These are phyloP conservation scores for Chalara sp. DNA, from an alignment of 2,329 filamentous ascomycete species.

Conservation along the genomic window DNA sequence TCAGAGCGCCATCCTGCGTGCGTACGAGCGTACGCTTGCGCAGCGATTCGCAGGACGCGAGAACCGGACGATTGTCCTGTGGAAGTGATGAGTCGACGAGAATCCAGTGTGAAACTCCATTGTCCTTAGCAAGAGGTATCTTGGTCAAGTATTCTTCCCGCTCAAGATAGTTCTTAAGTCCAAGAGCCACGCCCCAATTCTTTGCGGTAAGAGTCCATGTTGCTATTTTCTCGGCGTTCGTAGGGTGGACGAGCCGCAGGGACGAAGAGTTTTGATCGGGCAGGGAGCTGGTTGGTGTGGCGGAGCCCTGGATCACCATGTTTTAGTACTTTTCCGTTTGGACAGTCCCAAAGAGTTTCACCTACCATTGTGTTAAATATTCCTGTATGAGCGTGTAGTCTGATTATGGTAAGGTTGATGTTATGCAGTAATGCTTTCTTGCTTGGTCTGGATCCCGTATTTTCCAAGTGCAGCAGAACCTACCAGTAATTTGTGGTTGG, in stretches of 20 bases:
- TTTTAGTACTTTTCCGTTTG: neutral
- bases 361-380: neutral
- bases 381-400: no score
- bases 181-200: conserved; percentile 53
- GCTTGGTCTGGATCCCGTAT: no score
- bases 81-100: conserved; percentile 41
- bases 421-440: no score
- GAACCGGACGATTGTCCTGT: conserved; percentile 42
- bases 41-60: conserved; percentile 59
- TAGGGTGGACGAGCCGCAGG: conserved; percentile 49
- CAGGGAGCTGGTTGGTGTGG: conserved; percentile 9
- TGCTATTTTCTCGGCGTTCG: conserved; percentile 42
- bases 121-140: conserved; percentile 49
- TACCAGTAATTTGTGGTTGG: no score
- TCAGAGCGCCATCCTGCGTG: conserved; percentile 31
- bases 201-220: conserved; percentile 50
- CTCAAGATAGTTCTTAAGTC: conserved; percentile 47
- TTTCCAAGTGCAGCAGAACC: no score
- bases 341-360: neutral
- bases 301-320: conserved; percentile 3
- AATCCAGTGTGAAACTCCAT: conserved; percentile 55
- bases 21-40: conserved; percentile 48
- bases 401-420: no score
- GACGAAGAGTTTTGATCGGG: conserved; percentile 23
- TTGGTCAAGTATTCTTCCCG: conserved; percentile 52